phyloP scores from a whole-genome alignment of 1,284 basidiomycete species.

The Termitomyces sp. region DNA sequence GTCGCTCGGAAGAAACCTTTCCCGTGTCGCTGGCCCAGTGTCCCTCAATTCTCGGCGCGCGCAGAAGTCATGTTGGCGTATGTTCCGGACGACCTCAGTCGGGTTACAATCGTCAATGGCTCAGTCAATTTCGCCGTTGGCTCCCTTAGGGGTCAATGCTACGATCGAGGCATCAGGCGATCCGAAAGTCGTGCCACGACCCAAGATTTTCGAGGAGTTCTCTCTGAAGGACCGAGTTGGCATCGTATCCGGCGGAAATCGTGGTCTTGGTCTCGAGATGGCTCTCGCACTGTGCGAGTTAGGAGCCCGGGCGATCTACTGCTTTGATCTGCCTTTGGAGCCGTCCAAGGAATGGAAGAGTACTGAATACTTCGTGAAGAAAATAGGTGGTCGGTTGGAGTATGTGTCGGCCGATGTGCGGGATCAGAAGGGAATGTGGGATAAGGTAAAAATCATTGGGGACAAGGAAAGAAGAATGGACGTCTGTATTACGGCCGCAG shows the following conservation, averaged over 20 bases:
- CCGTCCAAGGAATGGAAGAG: conserved; percentile 67
- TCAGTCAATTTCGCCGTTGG: conserved; percentile 41
- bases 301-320: conserved; percentile 72
- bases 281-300: conserved; percentile 47
- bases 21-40: not conserved
- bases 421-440: conserved; percentile 55
- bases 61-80: not conserved
- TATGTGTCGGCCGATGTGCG: conserved; percentile 65
- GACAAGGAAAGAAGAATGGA: conserved; percentile 31
- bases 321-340: conserved; percentile 63
- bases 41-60: not conserved
- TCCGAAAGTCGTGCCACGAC: conserved; percentile 27
- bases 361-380: conserved; percentile 48
- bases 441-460: conserved; percentile 52
- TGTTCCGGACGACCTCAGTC: not conserved
- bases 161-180: conserved; percentile 42
- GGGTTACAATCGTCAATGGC: not conserved
- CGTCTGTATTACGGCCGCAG: conserved; percentile 68
- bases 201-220: conserved; percentile 42
- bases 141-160: conserved; percentile 56
- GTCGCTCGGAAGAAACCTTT: not conserved
- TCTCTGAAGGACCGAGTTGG: conserved; percentile 54
- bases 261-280: not conserved
- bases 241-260: conserved; percentile 75
- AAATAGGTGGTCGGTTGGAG: conserved; percentile 49